Base-by-base conservation (phyloP, 23 red algal species). In the Rhodosorus marinus region DNA sequence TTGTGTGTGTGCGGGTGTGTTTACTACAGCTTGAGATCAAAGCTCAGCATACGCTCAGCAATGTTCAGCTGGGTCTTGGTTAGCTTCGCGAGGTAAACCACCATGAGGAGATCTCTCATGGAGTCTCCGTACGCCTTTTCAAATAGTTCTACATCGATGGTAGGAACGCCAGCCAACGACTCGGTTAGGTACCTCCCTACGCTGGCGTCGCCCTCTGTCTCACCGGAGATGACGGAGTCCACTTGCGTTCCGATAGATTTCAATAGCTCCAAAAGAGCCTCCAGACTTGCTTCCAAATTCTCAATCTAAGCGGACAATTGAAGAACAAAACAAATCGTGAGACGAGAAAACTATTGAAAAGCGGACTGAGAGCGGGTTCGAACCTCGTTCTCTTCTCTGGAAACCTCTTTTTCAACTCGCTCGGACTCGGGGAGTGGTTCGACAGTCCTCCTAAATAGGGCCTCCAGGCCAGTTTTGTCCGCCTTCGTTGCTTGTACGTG, bases 51-150 rank as follows among this genome's bases (percentile, higher is more conserved):
- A 24, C 64, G 67, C 43, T 88, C 81, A 9, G 70, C 81, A 17
- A 88, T 67, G 49, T 38, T 35, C 23, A 78, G 48, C 49, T 88
- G 72, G 11, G 70, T 54, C 69, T 78, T 60, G 17, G 70, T 76
- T 11, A 88, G 50, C 57, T 76, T 76, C 53, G 62, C 66, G 2
- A 76, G 59, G 29, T 88, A 88, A 2, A 66, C 60, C 15, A 88
- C 74, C 81, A 88, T 88, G 26, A 88, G 58, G 1, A 77, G 54
- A 69, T 88, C 81, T 11, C 81, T 56, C 69, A 77, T 70, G 23
- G 72, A 52, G 29, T 88, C 81, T 8, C 81, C 61, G 59, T 78
- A 77, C 35, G 79, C 27, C 26, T 74, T 61, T 17, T 88, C 59
- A 68, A 88, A 76, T 40, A 60, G 59, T 20, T 47, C 23, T 24